Base-by-base conservation (phyloP, 1,139 yeast species). In the Candida albicans region DNA sequence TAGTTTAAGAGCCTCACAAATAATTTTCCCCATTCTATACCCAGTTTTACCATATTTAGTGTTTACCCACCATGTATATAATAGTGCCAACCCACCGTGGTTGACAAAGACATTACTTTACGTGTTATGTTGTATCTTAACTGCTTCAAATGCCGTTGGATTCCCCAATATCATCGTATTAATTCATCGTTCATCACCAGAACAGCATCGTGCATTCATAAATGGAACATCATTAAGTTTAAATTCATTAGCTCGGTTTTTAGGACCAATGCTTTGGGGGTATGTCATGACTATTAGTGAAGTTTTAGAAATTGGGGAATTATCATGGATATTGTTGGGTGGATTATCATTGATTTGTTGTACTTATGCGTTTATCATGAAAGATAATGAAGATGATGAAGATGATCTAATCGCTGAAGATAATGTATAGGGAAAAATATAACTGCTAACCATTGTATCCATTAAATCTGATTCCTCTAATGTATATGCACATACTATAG, bases 251-350 rank as follows among this genome's bases (percentile, higher is more conserved):
- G 83, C 86, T 0, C 61, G 87, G 48, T 81, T 78, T 44, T 37
- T 77, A 1, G 87, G 83, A 3, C 88, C 88, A 0, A 58, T 81
- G 13, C 33, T 68, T 2, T 81, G 84, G 82, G 87, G 87, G 9
- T 64, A 61, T 41, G 53, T 82, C 35, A 79, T 81, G 75, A 67
- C 82, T 1, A 64, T 64, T 49, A 72, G 75, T 24, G 77, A 78
- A 50, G 57, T 55, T n/a, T 52, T 59, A 28, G 65, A 69, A 9
- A 57, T 68, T 35, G 80, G 74, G 0, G 77, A 79, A 62, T 48
- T 79, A 6, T 73, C 82, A 0, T 82, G 85, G 84, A 70, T 70
- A 60, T 44, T 66, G 2, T 57, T 75, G 43, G 62, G 76, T 39
- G 40, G 61, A 2, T 52, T 80, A 28, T 65, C 78, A 1, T 45